These are phyloP conservation scores for Angomonas deanei DNA, from an alignment of 208 protist species.

Conservation along the genomic window DNA sequence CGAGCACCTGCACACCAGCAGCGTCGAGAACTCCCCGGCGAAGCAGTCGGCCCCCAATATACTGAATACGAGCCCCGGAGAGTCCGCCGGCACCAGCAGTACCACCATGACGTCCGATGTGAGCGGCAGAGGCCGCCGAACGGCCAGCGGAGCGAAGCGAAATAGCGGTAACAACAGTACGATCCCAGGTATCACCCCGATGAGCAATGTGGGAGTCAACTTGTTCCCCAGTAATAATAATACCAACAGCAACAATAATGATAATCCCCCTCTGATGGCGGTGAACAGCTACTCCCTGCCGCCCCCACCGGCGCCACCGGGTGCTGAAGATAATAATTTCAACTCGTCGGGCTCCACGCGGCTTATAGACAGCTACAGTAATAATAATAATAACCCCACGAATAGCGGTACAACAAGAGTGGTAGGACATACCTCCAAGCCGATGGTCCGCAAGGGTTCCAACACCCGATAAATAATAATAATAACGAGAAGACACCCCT, in stretches of 20 bases:
- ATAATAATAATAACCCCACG: constrained; percentile 8
- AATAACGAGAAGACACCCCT: constrained; percentile 2
- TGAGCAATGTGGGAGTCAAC: neutral
- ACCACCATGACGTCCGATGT: neutral
- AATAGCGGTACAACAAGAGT: constrained; percentile 22
- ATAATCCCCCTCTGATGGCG: neutral
- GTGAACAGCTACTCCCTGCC: neutral
- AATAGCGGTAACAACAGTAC: neutral
- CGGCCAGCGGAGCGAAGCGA: neutral
- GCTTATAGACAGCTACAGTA: neutral
- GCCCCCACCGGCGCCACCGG: neutral
- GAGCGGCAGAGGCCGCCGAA: neutral
- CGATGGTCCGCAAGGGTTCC: constrained; percentile 30
- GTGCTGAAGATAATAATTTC: neutral
- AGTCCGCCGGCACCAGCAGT: neutral
- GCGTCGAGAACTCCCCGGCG: neutral
- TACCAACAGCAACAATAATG: constrained; percentile 1
- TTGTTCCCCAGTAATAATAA: neutral
- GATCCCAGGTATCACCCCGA: neutral
- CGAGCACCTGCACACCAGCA: constrained; percentile 38
- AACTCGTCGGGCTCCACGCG: neutral
- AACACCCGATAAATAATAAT: constrained; percentile 2
- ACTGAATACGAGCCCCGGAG: neutral
- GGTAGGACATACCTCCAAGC: constrained; percentile 59
- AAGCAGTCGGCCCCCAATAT: constrained; percentile 2